Evolutionary conservation across 179 eudicot species (phyloP), one percentile per base, ranked within the genome.

Genomic region (Beta lomatogona): DNA sequence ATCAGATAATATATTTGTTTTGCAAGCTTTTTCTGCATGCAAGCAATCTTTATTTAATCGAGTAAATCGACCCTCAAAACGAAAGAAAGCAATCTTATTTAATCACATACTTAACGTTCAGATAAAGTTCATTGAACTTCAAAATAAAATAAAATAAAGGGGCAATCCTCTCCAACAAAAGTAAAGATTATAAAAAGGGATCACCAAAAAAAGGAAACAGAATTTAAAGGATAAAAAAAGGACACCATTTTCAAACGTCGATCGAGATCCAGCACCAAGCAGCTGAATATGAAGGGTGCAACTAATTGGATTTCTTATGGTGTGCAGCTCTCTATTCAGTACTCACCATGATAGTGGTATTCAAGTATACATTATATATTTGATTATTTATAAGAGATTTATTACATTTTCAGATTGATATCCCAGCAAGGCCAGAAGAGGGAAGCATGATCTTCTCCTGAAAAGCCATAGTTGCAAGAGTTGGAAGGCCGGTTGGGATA

Each of bases 381-480:
- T 14, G 15, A 36, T 36, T 67, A 2, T 44, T 14, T 71, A 59
- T 52, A 69, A 0, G 19, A 54, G 58, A 70, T 15, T 79, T 79
- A 79, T 79, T 79, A 28, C 79, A 84, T 80, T 77, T 77, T 84
- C 67, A 81, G 79, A 60, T 84, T 84, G 73, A 69, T 76, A 75
- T 85, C 85, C 88, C 84, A 92, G 82, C 80, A 86, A 77, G 88
- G 82, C 97, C 97, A 93, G 78, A 89, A 85, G 77, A 78, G 82
- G 50, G 89, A 83, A 66, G 84, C 83, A 10, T 90, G 91, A 82
- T 93, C 97, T 74, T 87, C 94, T 65, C 79, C 80, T 13, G 85
- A 80, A 73, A 92, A 82, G 36, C 91, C 89, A 76, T 83, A 84
- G 82, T 79, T 84, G 79, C 82, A 81, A 18, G 89, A 75, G 78